Base-by-base conservation (phyloP, 1,284 basidiomycete species). In the Pyrrhoderma noxium region DNA sequence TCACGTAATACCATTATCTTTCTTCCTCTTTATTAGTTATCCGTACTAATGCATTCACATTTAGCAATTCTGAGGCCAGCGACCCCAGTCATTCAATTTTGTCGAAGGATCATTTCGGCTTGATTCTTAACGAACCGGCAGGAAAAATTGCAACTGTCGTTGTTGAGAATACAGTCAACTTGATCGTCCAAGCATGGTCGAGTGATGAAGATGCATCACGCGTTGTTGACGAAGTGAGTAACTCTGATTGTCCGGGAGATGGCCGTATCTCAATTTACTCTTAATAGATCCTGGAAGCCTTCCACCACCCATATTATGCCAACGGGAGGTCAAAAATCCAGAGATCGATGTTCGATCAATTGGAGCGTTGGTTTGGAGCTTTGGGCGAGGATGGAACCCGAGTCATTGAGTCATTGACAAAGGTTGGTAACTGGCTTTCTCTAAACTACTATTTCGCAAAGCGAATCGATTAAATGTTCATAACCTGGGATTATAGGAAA, bases 41-140 rank as follows among this genome's bases (percentile, higher is more conserved):
- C 9, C 8, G 16, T 46, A 42, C 40, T 25, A 16, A 4, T 3
- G 7, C 3, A 22, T 3, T 34, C 7, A 31, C 18, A 27, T 13
- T 34, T 9, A 49, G 48, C 58, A 74, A 85, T 62, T 74, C 77
- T n/a, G 67, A 79, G 59, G 82, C 85, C 11, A 82, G 80, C 11
- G 85, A 88, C 61, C 85, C 85, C 2, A 84, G 84, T 3, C 85
- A 88, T 66, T 80, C 78, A 66, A 64, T 81, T 50, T 68, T 84
- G 47, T 79, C 79, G 34, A 82, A 82, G 76, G 84, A 82, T 60
- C 80, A 83, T 62, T 82, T 84, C 56, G 73, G 68, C 14, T 70
- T 82, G 41, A 80, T 82, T 51, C 66, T 82, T 50, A 84, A 83
- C 59, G 80, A 84, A 61, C 84, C 85, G 1, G 84, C 85, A 5